Conservation (phyloP, 2,329 filamentous ascomycete species). For the Aspergillus piperis region DNA sequence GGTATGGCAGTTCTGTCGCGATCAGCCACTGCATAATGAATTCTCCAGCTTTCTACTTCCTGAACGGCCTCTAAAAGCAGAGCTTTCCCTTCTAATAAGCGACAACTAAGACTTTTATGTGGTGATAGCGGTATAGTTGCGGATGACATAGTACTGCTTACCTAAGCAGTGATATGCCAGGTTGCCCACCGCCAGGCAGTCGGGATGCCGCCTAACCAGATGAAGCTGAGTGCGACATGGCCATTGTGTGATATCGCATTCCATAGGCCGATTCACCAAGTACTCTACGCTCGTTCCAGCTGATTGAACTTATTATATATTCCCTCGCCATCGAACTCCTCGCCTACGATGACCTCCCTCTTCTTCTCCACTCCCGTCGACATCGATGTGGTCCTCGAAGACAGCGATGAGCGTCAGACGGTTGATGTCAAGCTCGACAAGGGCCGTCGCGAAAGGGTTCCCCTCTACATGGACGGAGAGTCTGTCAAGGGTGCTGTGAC, state of each 20-base stretch:
- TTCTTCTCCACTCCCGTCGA: constrained; percentile 98
- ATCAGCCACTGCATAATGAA: background rate
- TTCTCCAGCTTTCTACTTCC: background rate
- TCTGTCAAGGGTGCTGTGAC: constrained; percentile 96
- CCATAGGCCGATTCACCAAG: constrained; percentile 4
- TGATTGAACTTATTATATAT: constrained; percentile 7
- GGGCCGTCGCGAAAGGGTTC: constrained; percentile 93
- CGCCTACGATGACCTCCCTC: constrained; percentile 81
- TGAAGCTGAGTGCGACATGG: constrained; percentile 16
- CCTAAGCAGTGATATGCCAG: constrained; percentile 17
- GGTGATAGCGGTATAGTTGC: too few relatives aligned
- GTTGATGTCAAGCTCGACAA: constrained; percentile 99
- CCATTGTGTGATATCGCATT: constrained; percentile 10
- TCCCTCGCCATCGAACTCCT: constrained; percentile 2
- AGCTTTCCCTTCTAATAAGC: background rate
- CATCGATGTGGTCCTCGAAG: constrained; percentile 97
- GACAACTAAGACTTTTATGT: background rate
- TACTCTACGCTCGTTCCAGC: constrained; percentile 18
- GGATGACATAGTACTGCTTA: constrained; percentile 13
- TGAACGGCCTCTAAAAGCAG: background rate
- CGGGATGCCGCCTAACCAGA: constrained; percentile 16
- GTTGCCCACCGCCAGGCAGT: constrained; percentile 20
- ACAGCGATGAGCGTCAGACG: constrained; percentile 89
- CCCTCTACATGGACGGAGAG: constrained; percentile 96
- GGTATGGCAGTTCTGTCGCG: background rate